These are phyloP conservation scores for Colletotrichum horii DNA, from an alignment of 2,329 filamentous ascomycete genomes.

Conservation along the genomic window DNA sequence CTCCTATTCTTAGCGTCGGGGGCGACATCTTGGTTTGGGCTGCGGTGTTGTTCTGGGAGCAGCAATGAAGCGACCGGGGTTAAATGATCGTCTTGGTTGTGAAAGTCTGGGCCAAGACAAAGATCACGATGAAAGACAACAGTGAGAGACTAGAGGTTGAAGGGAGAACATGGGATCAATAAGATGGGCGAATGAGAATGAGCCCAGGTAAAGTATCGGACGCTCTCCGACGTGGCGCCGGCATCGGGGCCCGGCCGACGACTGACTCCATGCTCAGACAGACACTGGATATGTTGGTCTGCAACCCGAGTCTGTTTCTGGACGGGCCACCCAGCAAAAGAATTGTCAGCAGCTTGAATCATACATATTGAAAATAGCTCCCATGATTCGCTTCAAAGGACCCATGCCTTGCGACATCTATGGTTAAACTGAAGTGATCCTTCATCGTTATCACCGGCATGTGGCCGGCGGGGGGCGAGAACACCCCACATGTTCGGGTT, in stretches of 20 bases:
- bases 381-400: not conserved
- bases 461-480: not conserved
- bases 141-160: not conserved
- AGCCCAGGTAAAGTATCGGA: not conserved
- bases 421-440: not conserved
- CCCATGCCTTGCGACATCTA: not conserved
- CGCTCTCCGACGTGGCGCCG: not conserved
- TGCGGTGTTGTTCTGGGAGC: not conserved
- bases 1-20: not conserved
- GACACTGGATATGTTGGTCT: not conserved
- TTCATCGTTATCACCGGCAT: not conserved
- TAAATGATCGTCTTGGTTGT: not conserved
- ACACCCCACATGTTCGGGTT: not conserved
- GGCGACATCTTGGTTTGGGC: not conserved
- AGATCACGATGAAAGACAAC: not conserved
- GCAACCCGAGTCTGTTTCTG: not conserved
- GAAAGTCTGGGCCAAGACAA: not conserved
- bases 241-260: conserved; percentile 1
- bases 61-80: no score
- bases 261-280: not conserved
- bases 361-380: not conserved
- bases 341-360: not conserved
- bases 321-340: not conserved
- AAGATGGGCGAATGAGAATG: not conserved
- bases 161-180: not conserved